Evolutionary conservation across 2,329 filamentous ascomycete genomes (phyloP).

Genomic region (Hypomyces rosellus): DNA sequence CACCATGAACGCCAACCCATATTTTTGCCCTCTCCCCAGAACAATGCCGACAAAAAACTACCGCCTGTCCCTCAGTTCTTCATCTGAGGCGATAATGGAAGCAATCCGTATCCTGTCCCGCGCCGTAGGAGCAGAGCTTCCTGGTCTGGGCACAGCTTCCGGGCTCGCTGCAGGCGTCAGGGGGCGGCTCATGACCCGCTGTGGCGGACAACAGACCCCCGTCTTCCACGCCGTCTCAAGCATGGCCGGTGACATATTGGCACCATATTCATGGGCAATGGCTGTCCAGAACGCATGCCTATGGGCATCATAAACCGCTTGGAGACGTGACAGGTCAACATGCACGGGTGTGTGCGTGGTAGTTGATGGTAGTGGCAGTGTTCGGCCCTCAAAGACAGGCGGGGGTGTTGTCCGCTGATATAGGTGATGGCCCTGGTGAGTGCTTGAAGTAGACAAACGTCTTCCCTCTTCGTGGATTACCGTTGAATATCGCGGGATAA

Average conservation of each 20-base stretch:
- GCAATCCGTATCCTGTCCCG: constrained; percentile 56
- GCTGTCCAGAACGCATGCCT: constrained; percentile 66
- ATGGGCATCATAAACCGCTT: constrained; percentile 63
- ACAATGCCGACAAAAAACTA: neutral
- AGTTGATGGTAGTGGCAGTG: constrained; percentile 31
- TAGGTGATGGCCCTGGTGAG: constrained; percentile 21
- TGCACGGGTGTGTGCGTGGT: constrained; percentile 32
- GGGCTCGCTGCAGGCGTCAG: constrained; percentile 50
- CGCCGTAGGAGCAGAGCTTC: constrained; percentile 8
- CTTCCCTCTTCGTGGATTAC: constrained; percentile 40
- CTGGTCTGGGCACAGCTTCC: constrained; percentile 38
- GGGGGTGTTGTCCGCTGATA: constrained; percentile 17
- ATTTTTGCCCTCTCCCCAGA: neutral
- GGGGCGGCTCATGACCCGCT: constrained; percentile 36
- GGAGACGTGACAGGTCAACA: constrained; percentile 60
- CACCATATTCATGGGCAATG: constrained; percentile 66
- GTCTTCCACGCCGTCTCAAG: constrained; percentile 66
- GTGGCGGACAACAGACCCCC: constrained; percentile 32
- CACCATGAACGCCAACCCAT: neutral
- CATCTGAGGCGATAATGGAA: constrained; percentile 41
- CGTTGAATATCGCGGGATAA: constrained; percentile 35
- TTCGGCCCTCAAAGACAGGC: constrained; percentile 54
- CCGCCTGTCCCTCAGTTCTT: neutral
- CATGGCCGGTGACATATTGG: constrained; percentile 52
- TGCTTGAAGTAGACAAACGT: constrained; percentile 36